Conservation (phyloP, 495 filamentous ascomycete species). For the Trichoderma gamsii region DNA sequence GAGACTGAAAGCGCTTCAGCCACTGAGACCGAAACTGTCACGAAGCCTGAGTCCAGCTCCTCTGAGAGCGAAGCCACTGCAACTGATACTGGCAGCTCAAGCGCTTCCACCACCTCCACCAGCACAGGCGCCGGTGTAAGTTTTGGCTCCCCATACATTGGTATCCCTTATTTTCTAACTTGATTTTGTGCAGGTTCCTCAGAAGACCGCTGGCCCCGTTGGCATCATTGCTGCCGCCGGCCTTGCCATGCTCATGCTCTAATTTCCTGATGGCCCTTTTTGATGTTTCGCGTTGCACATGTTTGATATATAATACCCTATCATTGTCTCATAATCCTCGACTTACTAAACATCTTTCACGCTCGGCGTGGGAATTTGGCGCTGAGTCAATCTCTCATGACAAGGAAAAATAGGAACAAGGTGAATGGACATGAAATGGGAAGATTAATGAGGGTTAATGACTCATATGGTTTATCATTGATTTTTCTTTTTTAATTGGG, state of each 20-base stretch:
- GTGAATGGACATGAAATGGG: conserved; percentile 15
- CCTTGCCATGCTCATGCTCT: conserved; percentile 30
- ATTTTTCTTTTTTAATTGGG: conserved; percentile 9
- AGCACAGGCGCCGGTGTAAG: conserved; percentile 5
- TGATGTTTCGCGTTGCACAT: conserved; percentile 16
- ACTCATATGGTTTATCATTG: conserved; percentile 10
- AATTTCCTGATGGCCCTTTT: conserved; percentile 15
- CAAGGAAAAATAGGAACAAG: background rate
- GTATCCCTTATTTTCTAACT: conserved; percentile 12
- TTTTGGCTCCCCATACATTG: background rate
- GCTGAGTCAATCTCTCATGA: conserved; percentile 8
- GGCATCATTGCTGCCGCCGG: conserved; percentile 33
- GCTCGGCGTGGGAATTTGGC: background rate
- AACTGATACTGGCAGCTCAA: background rate
- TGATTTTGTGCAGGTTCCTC: conserved; percentile 22
- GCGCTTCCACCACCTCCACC: background rate
- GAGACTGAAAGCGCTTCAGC: background rate
- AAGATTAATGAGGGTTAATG: conserved; percentile 3
- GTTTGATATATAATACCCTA: conserved; percentile 16
- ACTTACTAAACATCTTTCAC: conserved; percentile 11
- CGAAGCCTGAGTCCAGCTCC: background rate
- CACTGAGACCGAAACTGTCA: conserved; percentile 7
- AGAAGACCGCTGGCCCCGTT: conserved; percentile 28
- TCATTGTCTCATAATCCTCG: conserved; percentile 8
- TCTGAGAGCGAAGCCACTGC: background rate